Evolutionary conservation across 2,329 filamentous ascomycete species (phyloP), one percentile per base, ranked within the genome.

Genomic region (Aspergillus aculeatus): DNA sequence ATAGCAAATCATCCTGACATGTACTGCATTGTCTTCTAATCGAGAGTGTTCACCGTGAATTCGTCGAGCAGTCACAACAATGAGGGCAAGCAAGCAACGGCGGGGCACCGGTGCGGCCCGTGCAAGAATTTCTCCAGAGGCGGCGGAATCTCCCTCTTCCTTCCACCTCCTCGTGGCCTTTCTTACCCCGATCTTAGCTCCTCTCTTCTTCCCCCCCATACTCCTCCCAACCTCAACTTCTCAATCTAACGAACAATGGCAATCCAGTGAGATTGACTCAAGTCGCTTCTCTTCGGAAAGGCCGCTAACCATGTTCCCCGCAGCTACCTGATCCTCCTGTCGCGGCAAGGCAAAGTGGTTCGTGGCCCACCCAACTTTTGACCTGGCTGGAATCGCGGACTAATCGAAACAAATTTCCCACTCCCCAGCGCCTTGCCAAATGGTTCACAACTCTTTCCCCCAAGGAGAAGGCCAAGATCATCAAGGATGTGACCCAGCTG

Each of bases 391-490:
- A 68, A 64, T 61, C 54, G 48, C 62, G 55, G 60, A 65, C 67
- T 73, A 56, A 72, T 66, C 60, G 61, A 44, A 72, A 65, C 72
- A 69, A 70, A 62, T 60, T 57, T 68, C 58, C 26, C 26, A 29
- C 51, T 66, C 60, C 65, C 58, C 80, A 99, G 95, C 93, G 95
- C 75, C 89, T 99, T 58, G 95, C 95, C 69, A 99, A 99, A 82
- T 99, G 95, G 95, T 99, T 99, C 81, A 96, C 93, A 57, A 99
- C 95, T 16, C 85, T 99, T 64, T 96, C 94, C 38, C 95, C 95
- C 65, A 97, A 90, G 80, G 95, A 99, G 75, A 99, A 99, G 83
- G 95, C 94, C 80, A 99, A 99, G 85, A 98, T 99, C 75, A 94
- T 99, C 84, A 99, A 99, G 80, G 95, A 99, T 83, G 95, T 99